phyloP scores from a whole-genome alignment of 2,329 filamentous ascomycete genomes.

The Hypomyces rosellus region DNA sequence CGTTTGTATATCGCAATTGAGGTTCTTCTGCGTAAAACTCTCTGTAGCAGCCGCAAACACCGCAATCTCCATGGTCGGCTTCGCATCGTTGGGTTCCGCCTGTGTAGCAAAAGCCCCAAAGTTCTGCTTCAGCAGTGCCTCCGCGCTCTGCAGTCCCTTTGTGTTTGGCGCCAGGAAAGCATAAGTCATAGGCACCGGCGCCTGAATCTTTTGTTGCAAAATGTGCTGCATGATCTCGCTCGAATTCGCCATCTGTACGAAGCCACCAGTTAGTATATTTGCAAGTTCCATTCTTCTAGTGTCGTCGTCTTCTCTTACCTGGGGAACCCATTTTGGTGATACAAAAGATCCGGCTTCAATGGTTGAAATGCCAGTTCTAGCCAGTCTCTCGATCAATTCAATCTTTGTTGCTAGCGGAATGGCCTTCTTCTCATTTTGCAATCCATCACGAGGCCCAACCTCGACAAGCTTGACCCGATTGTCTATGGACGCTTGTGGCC shows the following conservation, averaged over 20 bases:
- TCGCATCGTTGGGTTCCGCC: conserved; percentile 34
- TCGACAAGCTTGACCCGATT: conserved; percentile 63
- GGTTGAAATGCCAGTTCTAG: conserved; percentile 59
- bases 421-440: conserved; percentile 73
- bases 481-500: conserved; percentile 25
- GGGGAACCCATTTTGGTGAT: conserved; percentile 77
- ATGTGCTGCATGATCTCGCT: conserved; percentile 66
- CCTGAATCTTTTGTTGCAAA: conserved; percentile 49
- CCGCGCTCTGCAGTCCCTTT: conserved; percentile 63
- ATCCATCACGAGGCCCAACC: conserved; percentile 77
- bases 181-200: conserved; percentile 57
- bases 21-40: conserved; percentile 71
- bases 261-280: not conserved
- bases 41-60: conserved; percentile 81
- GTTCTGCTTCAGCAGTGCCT: conserved; percentile 46
- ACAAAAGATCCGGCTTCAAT: conserved; percentile 84
- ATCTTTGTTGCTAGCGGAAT: conserved; percentile 70
- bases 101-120: conserved; percentile 45
- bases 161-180: conserved; percentile 76
- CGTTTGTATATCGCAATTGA: conserved; percentile 72
- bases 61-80: conserved; percentile 60
- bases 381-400: conserved; percentile 64
- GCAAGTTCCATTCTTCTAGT: not conserved
- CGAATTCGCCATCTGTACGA: conserved; percentile 67
- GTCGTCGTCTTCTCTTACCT: conserved; percentile 41